Evolutionary conservation across 23 red algal genomes (phyloP).

Genomic region (Gracilaria gracilis): DNA sequence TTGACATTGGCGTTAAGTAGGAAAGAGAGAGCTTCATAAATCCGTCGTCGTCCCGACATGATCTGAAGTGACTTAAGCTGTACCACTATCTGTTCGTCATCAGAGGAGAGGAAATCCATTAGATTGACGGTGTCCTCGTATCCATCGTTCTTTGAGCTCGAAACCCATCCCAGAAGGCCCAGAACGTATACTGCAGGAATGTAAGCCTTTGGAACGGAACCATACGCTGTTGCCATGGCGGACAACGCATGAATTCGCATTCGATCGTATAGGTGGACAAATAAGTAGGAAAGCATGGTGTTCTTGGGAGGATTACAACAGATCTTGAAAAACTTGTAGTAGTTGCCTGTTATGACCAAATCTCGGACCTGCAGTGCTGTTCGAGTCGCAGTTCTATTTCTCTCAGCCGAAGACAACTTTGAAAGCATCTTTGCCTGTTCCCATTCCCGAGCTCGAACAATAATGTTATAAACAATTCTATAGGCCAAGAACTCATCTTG

Average conservation of each 20-base stretch:
- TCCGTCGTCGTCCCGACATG: background rate
- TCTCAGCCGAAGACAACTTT: conserved; percentile 30
- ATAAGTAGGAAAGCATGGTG: conserved; percentile 66
- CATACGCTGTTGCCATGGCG: conserved; percentile 37
- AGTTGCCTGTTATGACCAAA: conserved; percentile 66
- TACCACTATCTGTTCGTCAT: background rate
- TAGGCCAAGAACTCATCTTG: conserved; percentile 68
- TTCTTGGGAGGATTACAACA: conserved; percentile 50
- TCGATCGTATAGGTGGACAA: conserved; percentile 52
- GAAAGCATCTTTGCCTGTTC: conserved; percentile 60
- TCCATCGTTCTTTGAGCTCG: background rate
- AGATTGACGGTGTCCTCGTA: background rate
- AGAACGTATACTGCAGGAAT: conserved; percentile 35
- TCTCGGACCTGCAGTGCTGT: conserved; percentile 49
- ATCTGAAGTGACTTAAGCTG: conserved; percentile 24
- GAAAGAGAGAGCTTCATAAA: conserved; percentile 41
- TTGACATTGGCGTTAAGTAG: conserved; percentile 19
- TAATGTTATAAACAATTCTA: conserved; percentile 65
- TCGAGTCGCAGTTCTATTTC: conserved; percentile 39
- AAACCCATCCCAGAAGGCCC: conserved; percentile 30
- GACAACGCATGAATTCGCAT: conserved; percentile 54
- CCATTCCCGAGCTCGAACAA: conserved; percentile 53
- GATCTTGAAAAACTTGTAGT: conserved; percentile 54
- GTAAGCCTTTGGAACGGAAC: conserved; percentile 26
- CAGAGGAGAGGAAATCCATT: background rate